phyloP scores from a whole-genome alignment of 2,329 filamentous ascomycete genomes.

The Penicillium decumbens region DNA sequence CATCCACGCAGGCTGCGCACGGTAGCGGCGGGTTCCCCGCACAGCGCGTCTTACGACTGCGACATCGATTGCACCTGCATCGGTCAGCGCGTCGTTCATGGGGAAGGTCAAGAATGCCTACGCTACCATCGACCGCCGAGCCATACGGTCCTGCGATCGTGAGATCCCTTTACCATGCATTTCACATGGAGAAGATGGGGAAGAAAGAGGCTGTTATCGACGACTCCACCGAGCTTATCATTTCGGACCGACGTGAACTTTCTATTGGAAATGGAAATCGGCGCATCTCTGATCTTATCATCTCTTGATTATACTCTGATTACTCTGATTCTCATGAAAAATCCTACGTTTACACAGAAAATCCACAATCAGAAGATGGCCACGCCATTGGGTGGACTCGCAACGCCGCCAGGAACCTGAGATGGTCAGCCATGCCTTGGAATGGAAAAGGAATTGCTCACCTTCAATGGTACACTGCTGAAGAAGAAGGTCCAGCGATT shows the following conservation, averaged over 20 bases:
- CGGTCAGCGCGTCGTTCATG: conserved; percentile 1
- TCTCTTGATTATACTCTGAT: no score
- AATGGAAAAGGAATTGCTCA: conserved; percentile 8
- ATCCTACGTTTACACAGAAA: background rate
- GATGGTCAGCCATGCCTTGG: background rate
- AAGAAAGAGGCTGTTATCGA: background rate
- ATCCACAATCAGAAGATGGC: conserved; percentile 37
- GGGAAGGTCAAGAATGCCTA: conserved; percentile 2
- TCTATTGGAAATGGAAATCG: background rate
- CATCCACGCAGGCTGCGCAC: conserved; percentile 34
- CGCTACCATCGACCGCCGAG: conserved; percentile 28
- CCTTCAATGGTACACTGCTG: conserved; percentile 46
- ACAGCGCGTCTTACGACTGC: conserved; percentile 35
- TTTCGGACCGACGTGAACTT: background rate
- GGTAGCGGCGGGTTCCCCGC: conserved; percentile 34
- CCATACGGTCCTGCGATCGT: conserved; percentile 19
- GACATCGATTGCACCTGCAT: conserved; percentile 36
- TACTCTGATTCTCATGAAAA: background rate
- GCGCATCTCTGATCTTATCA: background rate
- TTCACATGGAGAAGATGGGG: conserved; percentile 2
- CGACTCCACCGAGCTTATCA: background rate
- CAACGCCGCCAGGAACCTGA: conserved; percentile 44
- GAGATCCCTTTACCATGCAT: conserved; percentile 15
- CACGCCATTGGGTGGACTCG: conserved; percentile 45
- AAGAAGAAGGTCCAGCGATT: conserved; percentile 48